phyloP scores from a whole-genome alignment of 805 yeast genomes.

The Saturnispora galanensis region DNA sequence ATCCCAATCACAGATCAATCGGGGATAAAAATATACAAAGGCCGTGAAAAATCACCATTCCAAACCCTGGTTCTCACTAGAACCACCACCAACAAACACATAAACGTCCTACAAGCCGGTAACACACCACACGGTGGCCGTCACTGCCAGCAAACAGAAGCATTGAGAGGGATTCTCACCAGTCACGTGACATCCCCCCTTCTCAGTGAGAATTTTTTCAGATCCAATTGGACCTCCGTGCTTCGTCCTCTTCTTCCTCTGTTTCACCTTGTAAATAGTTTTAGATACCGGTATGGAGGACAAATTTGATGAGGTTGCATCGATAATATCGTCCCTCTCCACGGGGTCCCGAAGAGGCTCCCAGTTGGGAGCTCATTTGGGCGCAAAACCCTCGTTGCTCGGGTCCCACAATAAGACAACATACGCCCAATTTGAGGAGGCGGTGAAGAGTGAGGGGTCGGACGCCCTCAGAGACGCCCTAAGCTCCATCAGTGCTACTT shows the following conservation, averaged over 20 bases:
- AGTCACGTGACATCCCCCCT: too few relatives aligned
- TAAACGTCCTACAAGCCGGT: too few relatives aligned
- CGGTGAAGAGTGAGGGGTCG: conserved; percentile 24
- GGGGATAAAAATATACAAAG: too few relatives aligned
- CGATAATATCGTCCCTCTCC: conserved; percentile 26
- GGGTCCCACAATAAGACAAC: conserved; percentile 9
- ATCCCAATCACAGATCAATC: too few relatives aligned
- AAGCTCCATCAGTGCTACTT: conserved; percentile 27
- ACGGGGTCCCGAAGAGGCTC: conserved; percentile 16
- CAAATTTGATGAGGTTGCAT: conserved; percentile 22
- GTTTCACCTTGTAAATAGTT: conserved; percentile 1
- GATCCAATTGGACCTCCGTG: too few relatives aligned
- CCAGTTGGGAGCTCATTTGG: not conserved
- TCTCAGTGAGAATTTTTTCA: too few relatives aligned
- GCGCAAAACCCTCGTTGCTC: conserved; percentile 17
- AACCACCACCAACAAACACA: too few relatives aligned
- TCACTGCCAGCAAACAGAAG: too few relatives aligned
- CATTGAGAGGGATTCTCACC: too few relatives aligned
- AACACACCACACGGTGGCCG: too few relatives aligned
- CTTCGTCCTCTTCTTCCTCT: not conserved
- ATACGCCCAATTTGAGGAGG: conserved; percentile 18
- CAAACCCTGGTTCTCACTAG: too few relatives aligned
- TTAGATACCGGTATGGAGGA: not conserved
- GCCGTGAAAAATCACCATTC: not conserved
- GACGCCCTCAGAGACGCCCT: conserved; percentile 25